phyloP scores from a whole-genome alignment of 805 yeast genomes.

The Barnettozyma botsteinii region DNA sequence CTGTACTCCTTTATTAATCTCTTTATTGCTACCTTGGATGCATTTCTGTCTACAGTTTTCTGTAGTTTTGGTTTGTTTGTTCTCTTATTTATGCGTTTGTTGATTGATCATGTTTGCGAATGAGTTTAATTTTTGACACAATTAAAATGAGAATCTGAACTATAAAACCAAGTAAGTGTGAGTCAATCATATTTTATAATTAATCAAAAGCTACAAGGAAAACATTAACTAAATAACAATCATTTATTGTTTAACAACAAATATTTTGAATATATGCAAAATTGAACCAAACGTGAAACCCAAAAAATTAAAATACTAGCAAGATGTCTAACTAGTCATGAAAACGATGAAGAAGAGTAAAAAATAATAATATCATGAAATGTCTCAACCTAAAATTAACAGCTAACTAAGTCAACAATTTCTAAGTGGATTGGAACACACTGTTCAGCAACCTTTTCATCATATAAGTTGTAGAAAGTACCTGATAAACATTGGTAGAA shows the following conservation, averaged over 20 bases:
- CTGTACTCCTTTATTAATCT: conserved; percentile 75
- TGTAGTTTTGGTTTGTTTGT: background rate
- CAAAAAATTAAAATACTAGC: background rate
- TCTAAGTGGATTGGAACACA: conserved; percentile 59
- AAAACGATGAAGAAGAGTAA: background rate
- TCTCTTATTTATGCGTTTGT: background rate
- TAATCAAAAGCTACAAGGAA: background rate
- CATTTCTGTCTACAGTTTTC: too few species aligned
- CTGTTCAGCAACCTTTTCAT: conserved; percentile 52
- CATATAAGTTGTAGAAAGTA: conserved; percentile 73
- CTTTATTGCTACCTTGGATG: conserved; percentile 36
- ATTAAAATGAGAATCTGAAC: background rate
- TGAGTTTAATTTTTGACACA: too few species aligned
- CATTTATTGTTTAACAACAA: background rate
- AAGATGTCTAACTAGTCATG: background rate
- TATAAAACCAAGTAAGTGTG: too few species aligned
- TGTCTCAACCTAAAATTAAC: too few species aligned
- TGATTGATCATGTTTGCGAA: background rate
- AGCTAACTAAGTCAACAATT: conserved; percentile 51
- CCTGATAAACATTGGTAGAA: conserved; percentile 78
- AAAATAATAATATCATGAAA: background rate
- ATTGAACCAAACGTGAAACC: conserved; percentile 1
- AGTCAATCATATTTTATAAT: too few species aligned
- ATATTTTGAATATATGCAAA: background rate
- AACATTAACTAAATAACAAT: background rate